These are phyloP conservation scores for Mycena galopus DNA, from an alignment of 768 basidiomycete genomes.

Conservation along the genomic window DNA sequence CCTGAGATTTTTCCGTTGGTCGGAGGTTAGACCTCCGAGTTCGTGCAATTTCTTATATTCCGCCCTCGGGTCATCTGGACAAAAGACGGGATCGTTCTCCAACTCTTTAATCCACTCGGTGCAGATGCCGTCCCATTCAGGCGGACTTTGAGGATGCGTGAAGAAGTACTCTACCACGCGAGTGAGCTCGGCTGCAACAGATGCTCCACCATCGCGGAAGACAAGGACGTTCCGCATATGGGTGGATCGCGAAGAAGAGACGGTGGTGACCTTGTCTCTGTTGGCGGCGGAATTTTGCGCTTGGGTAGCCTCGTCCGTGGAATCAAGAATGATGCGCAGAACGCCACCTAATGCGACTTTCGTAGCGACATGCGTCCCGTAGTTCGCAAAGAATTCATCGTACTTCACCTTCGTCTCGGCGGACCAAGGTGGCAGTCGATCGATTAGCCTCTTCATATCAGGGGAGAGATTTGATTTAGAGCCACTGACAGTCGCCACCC, in stretches of 20 bases:
- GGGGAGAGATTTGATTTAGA: neutral
- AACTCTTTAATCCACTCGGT: conserved; percentile 8
- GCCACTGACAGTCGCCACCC: neutral
- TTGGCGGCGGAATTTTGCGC: neutral
- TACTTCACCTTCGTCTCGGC: neutral
- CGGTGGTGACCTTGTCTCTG: neutral
- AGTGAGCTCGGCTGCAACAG: neutral
- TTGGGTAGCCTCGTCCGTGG: neutral
- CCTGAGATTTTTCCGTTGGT: neutral
- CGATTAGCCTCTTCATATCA: neutral
- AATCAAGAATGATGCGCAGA: neutral
- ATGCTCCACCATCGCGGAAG: conserved; percentile 1
- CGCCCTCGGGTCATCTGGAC: neutral
- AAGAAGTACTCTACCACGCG: neutral
- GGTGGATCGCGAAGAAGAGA: neutral
- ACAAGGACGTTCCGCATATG: neutral
- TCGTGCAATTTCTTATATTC: neutral
- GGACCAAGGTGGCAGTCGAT: neutral
- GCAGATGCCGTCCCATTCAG: neutral
- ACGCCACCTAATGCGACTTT: neutral
- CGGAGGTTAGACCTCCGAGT: neutral
- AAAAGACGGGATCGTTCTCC: conserved; percentile 7
- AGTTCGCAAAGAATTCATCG: conserved; percentile 23
- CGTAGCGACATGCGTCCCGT: conserved; percentile 5
- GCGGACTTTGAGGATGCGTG: neutral